These are phyloP conservation scores for Mycena chlorophos DNA, from an alignment of 768 basidiomycete genomes.

Conservation along the genomic window DNA sequence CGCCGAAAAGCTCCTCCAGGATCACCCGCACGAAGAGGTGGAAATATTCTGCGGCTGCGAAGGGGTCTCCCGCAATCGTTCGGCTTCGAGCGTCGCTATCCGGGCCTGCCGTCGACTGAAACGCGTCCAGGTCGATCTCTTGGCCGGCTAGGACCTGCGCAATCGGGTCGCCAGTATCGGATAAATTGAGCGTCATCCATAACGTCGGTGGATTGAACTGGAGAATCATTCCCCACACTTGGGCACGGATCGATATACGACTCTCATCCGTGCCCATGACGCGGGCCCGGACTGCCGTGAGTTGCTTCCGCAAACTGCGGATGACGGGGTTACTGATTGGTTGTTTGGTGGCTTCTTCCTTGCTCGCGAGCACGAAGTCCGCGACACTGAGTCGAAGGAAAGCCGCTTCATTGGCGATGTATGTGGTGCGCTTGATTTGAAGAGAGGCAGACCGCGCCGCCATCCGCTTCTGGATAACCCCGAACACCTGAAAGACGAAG, in stretches of 20 bases:
- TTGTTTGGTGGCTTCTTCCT: conserved; percentile 30
- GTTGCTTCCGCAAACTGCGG: conserved; percentile 20
- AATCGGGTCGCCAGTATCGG: background rate
- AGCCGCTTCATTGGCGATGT: conserved; percentile 20
- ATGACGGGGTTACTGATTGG: conserved; percentile 30
- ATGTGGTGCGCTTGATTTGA: conserved; percentile 32
- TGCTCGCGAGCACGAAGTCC: conserved; percentile 31
- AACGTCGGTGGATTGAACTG: conserved; percentile 32
- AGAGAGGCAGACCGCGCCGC: conserved; percentile 27
- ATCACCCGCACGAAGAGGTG: background rate
- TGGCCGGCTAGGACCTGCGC: background rate
- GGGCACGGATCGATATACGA: conserved; percentile 21
- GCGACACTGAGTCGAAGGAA: conserved; percentile 28
- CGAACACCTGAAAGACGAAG: conserved; percentile 33
- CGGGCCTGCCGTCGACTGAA: background rate
- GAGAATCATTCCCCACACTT: conserved; percentile 38
- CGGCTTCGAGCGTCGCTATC: background rate
- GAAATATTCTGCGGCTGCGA: background rate
- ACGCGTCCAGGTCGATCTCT: background rate
- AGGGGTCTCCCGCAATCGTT: background rate
- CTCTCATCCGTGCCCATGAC: conserved; percentile 37
- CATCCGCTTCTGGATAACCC: conserved; percentile 29
- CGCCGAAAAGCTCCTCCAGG: background rate
- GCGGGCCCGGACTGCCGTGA: too few relatives aligned
- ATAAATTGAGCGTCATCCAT: conserved; percentile 39